Conservation (phyloP, 2,329 filamentous ascomycete species). For the Scleromitrula shiraiana region DNA sequence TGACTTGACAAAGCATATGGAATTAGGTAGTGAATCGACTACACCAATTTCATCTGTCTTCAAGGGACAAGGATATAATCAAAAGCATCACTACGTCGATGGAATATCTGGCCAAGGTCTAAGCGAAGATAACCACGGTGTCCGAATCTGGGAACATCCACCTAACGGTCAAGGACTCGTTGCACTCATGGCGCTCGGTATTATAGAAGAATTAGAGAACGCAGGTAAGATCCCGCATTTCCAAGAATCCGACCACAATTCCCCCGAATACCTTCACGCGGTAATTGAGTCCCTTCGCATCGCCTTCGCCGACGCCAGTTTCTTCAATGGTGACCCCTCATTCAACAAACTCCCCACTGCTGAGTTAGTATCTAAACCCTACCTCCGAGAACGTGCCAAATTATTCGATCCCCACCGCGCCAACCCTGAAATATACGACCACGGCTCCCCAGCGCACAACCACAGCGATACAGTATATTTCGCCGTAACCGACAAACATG, state of each 20-base stretch:
- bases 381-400: constrained; percentile 62
- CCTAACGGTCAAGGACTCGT: constrained; percentile 96
- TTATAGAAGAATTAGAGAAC: constrained; percentile 77
- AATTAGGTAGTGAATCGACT: constrained; percentile 67
- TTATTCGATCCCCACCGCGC: constrained; percentile 52
- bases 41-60: constrained; percentile 80
- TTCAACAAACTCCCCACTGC: constrained; percentile 60
- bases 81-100: constrained; percentile 38
- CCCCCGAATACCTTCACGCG: constrained; percentile 70
- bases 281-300: constrained; percentile 83
- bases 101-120: constrained; percentile 33
- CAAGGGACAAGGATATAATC: constrained; percentile 52
- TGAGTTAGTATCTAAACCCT: constrained; percentile 61
- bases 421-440: constrained; percentile 49
- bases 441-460: constrained; percentile 77
- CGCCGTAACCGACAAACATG: constrained; percentile 67
- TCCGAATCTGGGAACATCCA: constrained; percentile 93
- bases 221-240: constrained; percentile 68
- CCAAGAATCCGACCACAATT: constrained; percentile 67
- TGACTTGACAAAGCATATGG: constrained; percentile 71
- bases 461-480: constrained; percentile 95
- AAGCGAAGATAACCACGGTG: constrained; percentile 40
- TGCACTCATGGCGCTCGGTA: constrained; percentile 87
- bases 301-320: constrained; percentile 80
- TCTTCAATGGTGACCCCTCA: constrained; percentile 84